A percentile compares a stretch with the other conserved stretches of the same genome.
phyloP scores from a whole-genome alignment of 306 rosid species.

The Malus sylvestris region DNA sequence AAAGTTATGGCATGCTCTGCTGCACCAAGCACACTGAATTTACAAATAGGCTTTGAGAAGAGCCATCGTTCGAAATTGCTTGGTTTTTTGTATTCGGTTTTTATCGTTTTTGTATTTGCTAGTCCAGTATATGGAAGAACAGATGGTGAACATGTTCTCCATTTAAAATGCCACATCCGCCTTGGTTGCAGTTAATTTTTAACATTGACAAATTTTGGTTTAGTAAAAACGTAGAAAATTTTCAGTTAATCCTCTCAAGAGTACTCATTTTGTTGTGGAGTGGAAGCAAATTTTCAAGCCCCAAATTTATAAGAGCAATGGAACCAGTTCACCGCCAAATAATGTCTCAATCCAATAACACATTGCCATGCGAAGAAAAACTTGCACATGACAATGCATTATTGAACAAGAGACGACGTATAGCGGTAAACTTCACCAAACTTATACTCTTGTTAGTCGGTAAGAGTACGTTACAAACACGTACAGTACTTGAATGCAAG shows the following conservation, averaged over 20 bases:
- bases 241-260: too few species aligned
- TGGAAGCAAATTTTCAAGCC: not conserved
- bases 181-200: not conserved
- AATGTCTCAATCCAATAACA: too few species aligned
- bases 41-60: not conserved
- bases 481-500: too few species aligned
- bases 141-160: not conserved
- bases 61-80: slow-evolving; percentile 11
- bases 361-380: too few species aligned
- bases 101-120: not conserved
- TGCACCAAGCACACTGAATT: not conserved
- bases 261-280: not conserved
- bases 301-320: too few species aligned
- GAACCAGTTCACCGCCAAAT: too few species aligned
- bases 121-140: not conserved
- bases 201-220: not conserved
- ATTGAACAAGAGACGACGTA: too few species aligned
- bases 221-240: not conserved
- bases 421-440: too few species aligned
- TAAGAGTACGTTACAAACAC: too few species aligned
- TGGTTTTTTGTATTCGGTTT: not conserved
- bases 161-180: not conserved
- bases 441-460: too few species aligned
- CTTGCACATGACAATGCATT: too few species aligned
- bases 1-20: not conserved